Conservation (phyloP, 2,329 filamentous ascomycete species). For the Fusarium multiceps region DNA sequence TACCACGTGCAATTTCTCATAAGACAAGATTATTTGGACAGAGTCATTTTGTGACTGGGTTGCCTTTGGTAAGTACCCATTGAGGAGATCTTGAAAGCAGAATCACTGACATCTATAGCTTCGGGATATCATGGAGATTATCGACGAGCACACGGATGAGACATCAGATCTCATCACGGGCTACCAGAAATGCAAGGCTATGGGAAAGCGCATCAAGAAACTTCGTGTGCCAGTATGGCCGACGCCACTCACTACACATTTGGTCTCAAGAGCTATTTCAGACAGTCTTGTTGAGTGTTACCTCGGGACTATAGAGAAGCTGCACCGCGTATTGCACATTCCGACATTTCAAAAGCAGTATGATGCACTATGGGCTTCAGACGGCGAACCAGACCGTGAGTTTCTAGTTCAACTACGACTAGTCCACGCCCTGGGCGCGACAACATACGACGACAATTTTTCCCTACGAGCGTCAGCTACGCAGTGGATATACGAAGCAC, state of each 20-base stretch:
- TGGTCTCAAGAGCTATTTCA: slow-evolving; percentile 60
- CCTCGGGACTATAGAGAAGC: slow-evolving; percentile 58
- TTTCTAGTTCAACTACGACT: slow-evolving; percentile 70
- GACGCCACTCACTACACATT: slow-evolving; percentile 50
- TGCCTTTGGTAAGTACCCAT: slow-evolving; percentile 53
- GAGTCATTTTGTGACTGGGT: slow-evolving; percentile 66
- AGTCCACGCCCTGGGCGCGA: slow-evolving; percentile 67
- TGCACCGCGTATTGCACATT: slow-evolving; percentile 63
- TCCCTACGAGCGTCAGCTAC: slow-evolving; percentile 61
- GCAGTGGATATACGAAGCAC: slow-evolving; percentile 68
- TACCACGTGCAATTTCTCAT: slow-evolving; percentile 60
- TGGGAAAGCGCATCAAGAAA: slow-evolving; percentile 65
- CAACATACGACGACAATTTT: slow-evolving; percentile 61
- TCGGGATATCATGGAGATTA: slow-evolving; percentile 56
- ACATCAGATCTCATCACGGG: slow-evolving; percentile 50
- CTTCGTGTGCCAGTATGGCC: slow-evolving; percentile 62
- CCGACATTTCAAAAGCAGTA: slow-evolving; percentile 62
- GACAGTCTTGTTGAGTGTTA: slow-evolving; percentile 63
- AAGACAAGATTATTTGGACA: slow-evolving; percentile 68
- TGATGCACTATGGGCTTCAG: slow-evolving; percentile 60
- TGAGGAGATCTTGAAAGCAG: too few relatives aligned
- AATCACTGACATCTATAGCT: slow-evolving; percentile 46
- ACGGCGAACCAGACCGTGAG: slow-evolving; percentile 47
- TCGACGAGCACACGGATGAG: slow-evolving; percentile 56
- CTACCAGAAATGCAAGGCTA: slow-evolving; percentile 63